Base-by-base conservation (phyloP, 305 asterid genomes). In the Striga hermonthica region DNA sequence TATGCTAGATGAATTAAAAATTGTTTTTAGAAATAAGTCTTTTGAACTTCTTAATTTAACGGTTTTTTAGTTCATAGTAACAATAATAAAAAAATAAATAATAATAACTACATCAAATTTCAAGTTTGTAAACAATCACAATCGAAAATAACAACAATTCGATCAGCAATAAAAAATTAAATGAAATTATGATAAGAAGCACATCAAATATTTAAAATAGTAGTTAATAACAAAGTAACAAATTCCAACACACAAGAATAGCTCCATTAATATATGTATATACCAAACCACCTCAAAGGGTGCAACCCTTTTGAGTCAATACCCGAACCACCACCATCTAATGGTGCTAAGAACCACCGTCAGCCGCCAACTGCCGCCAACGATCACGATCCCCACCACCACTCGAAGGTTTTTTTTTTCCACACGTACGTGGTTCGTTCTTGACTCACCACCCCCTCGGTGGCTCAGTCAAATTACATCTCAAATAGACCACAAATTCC, bases 301-400 rank as follows among this genome's bases (percentile, higher is more conserved):
- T 15, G 16, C n/a, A 22, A 22, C 31, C n/a, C 4, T 22, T 6
- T 8, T 37, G 89, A 91, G 96, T 91, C 98, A 91, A 91, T 91
- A 87, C 98, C 98, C 98, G 96, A 91, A 91, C 96, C 98, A 86
- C 87, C 90, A 79, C 89, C 87, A 74, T 68, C 57, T 65, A 78
- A 60, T 34, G 11, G 75, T 36, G 75, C 67, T 43, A 38, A 45
- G 61, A 64, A 59, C 81, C 0, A 49, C 15, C 7, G 15, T 1
- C 22, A 6, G n/a, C n/a, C n/a, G n/a, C n/a, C n/a, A n/a, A n/a
- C n/a, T n/a, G n/a, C n/a, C n/a, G n/a, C n/a, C n/a, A n/a, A n/a
- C n/a, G n/a, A 16, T 6, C 47, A 41, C 47, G 10, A 4, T 10
- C 47, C 28, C 9, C 9, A 10, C 55, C 55, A 49, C 31, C 55